phyloP scores from a whole-genome alignment of 805 yeast species.

The Lipomyces yamanashiensis region DNA sequence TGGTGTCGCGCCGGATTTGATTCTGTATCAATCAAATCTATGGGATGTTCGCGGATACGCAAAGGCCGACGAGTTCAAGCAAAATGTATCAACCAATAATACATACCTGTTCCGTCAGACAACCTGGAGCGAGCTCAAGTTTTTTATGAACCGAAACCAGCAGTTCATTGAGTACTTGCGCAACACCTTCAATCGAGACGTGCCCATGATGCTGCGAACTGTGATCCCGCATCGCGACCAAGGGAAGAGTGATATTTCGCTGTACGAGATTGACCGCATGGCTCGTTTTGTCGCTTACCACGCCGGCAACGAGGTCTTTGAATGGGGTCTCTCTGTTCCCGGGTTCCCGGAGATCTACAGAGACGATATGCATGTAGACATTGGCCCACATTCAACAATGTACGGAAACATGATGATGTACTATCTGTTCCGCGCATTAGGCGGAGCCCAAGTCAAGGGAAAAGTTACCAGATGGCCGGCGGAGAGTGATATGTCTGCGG shows the following conservation, averaged over 20 bases:
- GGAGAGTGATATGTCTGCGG: neutral
- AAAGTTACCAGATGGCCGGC: constrained; percentile 22
- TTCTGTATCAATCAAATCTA: constrained; percentile 18
- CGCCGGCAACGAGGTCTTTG: constrained; percentile 24
- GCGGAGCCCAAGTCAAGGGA: constrained; percentile 26
- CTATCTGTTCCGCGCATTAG: constrained; percentile 30
- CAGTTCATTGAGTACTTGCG: constrained; percentile 18
- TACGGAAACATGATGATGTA: constrained; percentile 29
- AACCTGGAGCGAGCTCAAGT: constrained; percentile 24
- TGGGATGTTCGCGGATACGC: constrained; percentile 25
- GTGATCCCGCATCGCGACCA: constrained; percentile 20
- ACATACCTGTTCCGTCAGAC: constrained; percentile 17
- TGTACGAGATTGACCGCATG: constrained; percentile 25
- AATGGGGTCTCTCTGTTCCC: constrained; percentile 24
- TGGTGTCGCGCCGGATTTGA: constrained; percentile 22
- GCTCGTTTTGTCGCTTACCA: constrained; percentile 24
- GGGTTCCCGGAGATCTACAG: constrained; percentile 18
- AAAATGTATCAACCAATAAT: neutral
- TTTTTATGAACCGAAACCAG: constrained; percentile 13
- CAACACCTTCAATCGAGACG: constrained; percentile 16
- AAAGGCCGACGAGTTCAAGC: constrained; percentile 9
- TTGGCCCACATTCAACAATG: constrained; percentile 10
- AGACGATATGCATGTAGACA: constrained; percentile 28
- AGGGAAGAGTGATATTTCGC: constrained; percentile 19
- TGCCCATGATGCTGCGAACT: constrained; percentile 30